These are phyloP conservation scores for Hydnomerulius pinastri DNA, from an alignment of 768 basidiomycete species.

Conservation along the genomic window DNA sequence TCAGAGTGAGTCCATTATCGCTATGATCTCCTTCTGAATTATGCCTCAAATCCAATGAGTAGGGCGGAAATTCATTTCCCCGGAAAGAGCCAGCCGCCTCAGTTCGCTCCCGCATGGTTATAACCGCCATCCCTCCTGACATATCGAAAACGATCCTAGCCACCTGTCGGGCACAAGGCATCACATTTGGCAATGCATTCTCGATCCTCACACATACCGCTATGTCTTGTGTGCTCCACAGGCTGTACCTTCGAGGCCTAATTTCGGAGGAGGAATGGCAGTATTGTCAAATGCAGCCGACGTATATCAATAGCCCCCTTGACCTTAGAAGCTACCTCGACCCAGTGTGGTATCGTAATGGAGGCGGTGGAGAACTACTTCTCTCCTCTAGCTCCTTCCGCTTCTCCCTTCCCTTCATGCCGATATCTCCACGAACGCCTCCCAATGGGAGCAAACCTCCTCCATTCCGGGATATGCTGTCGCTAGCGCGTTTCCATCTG, in stretches of 20 bases:
- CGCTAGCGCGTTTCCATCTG: constrained; percentile 43
- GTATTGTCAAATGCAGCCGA: constrained; percentile 46
- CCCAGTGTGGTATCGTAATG: constrained; percentile 41
- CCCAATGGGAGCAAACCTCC: constrained; percentile 35
- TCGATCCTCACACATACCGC: constrained; percentile 51
- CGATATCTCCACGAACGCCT: constrained; percentile 26
- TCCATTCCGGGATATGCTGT: constrained; percentile 38
- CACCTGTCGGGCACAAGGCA: constrained; percentile 39
- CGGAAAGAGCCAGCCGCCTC: constrained; percentile 47
- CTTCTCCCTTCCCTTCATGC: constrained; percentile 48
- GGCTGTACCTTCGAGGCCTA: constrained; percentile 42
- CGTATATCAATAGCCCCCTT: constrained; percentile 48
- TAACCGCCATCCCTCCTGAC: constrained; percentile 25
- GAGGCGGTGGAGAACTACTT: constrained; percentile 42
- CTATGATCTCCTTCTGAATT: neutral
- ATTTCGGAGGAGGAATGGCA: constrained; percentile 51
- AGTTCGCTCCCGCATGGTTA: constrained; percentile 33
- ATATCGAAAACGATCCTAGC: constrained; percentile 30
- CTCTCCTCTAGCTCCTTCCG: no score
- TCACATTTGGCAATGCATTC: constrained; percentile 59
- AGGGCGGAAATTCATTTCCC: no score
- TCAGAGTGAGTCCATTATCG: constrained; percentile 34
- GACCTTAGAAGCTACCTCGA: constrained; percentile 51
- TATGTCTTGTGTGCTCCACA: constrained; percentile 46
- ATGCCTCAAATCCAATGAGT: neutral